Base-by-base conservation (phyloP, 306 rosid genomes). In the Lathyrus oleraceus region DNA sequence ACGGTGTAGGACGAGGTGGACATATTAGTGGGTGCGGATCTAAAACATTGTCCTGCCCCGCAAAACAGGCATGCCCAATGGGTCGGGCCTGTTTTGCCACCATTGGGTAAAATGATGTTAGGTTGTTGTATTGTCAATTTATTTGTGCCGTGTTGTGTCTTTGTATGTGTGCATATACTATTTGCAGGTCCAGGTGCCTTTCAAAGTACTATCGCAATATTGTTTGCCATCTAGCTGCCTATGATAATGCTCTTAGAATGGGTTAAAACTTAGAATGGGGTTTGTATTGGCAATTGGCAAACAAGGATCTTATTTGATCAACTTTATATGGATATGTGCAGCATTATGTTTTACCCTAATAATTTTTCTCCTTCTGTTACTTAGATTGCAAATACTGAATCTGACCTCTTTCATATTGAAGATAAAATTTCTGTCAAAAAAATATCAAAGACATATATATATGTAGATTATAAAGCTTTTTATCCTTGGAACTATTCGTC, bases 141-240 rank as follows among this genome's bases (percentile, higher is more conserved):
- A 64, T 70, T 64, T 77, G 72, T 30, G 39, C 7, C 5, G 67
- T 45, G 32, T 63, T 64, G 52, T 32, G 17, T 53, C 45, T 35
- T 35, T 58, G 14, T 54, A 54, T 63, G 60, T 43, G 45, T 70
- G 72, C 44, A 5, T 53, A 21, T 43, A 23, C 49, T 61, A 69
- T 32, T 27, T 38, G 56, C 61, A 15, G 71, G 32, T 28, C 17
- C 45, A 56, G 8, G 49, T 65, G 51, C n/a, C 60, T 48, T 16
- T 40, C 52, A 27, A 66, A 72, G 19, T 66, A 66, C 82, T 38
- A 20, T 61, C 47, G 39, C 77, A 27, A 10, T 45, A 25, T 65
- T 36, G 54, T 32, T 63, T 64, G 65, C 65, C 36, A 30, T 72
- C 40, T 47, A 59, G 35, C 66, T 67, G 21, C 10, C 20, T 61